These are phyloP conservation scores for Lasiosphaeria ovina DNA, from an alignment of 495 filamentous ascomycete genomes.

Conservation along the genomic window DNA sequence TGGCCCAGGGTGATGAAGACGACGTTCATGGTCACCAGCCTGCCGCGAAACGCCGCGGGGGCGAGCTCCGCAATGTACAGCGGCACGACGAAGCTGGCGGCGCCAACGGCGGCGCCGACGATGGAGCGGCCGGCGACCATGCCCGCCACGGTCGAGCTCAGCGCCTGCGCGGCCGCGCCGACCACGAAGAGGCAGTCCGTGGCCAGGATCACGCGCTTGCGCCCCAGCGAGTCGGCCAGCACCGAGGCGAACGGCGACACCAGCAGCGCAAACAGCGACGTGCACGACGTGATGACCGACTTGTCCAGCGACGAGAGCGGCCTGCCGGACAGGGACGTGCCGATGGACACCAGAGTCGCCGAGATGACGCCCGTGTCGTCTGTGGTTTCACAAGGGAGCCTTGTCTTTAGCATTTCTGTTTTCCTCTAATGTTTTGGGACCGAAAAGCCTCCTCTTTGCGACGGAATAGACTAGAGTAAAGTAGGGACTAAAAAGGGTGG, in stretches of 20 bases:
- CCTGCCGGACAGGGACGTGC: conserved; percentile 65
- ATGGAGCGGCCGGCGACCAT: conserved; percentile 81
- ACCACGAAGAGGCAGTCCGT: conserved; percentile 76
- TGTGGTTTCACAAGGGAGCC: conserved; percentile 27
- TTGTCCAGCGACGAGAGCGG: conserved; percentile 74
- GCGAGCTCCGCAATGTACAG: conserved; percentile 85
- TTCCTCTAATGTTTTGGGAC: no score
- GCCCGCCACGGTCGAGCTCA: conserved; percentile 55
- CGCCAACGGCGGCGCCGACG: conserved; percentile 79
- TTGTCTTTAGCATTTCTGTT: neutral
- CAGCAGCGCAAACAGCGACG: conserved; percentile 75
- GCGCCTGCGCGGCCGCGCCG: conserved; percentile 71
- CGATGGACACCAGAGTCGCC: conserved; percentile 78
- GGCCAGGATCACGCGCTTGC: conserved; percentile 71
- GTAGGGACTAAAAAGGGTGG: neutral
- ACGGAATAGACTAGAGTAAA: no score
- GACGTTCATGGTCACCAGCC: conserved; percentile 72
- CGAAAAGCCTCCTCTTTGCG: no score
- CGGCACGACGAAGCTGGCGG: conserved; percentile 78
- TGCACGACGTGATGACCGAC: conserved; percentile 78
- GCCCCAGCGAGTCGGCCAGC: conserved; percentile 70
- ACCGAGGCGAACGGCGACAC: conserved; percentile 73
- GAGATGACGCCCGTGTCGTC: conserved; percentile 89
- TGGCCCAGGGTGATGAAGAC: conserved; percentile 85
- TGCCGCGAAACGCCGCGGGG: conserved; percentile 69